Percentiles rank a stretch among this genome's conserved stretches.
Evolutionary conservation across 345 rosid genomes (phyloP).

Genomic region (Nephelium lappaceum): DNA sequence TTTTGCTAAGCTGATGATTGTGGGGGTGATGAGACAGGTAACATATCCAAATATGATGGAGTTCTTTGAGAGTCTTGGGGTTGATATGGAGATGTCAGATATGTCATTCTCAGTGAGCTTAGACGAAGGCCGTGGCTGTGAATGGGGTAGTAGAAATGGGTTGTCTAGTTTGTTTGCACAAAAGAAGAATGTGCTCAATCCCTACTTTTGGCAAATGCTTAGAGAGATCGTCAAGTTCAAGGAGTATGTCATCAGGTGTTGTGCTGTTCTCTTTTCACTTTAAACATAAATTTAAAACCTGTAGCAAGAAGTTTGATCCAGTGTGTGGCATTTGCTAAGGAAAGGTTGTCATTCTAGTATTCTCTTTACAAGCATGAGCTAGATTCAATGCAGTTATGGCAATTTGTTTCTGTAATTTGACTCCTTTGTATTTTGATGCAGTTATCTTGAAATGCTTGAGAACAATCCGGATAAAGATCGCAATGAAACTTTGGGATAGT

Average conservation of each 20-base stretch:
- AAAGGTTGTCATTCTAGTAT: not conserved
- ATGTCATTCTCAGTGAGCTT: conserved; percentile 88
- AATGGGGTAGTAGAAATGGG: conserved; percentile 92
- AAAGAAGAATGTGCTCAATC: conserved; percentile 59
- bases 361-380: too few relatives aligned
- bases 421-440: conserved; percentile 12
- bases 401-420: not conserved
- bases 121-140: conserved; percentile 67
- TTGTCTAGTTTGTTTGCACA: conserved; percentile 71
- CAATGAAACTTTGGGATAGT: conserved; percentile 72
- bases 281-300: too few relatives aligned
- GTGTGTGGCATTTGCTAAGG: not conserved
- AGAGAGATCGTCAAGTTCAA: conserved; percentile 70
- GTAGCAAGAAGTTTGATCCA: too few relatives aligned
- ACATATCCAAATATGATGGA: conserved; percentile 96
- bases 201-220: conserved; percentile 82
- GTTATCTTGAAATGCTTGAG: conserved; percentile 69
- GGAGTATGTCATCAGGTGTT: conserved; percentile 58
- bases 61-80: conserved; percentile 76
- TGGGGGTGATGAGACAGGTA: conserved; percentile 48
- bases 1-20: not conserved
- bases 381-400: not conserved
- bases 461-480: conserved; percentile 61
- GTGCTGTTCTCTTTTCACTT: not conserved
- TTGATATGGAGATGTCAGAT: conserved; percentile 39